A percentile compares a stretch with the other conserved stretches of the same genome.
These are phyloP conservation scores for Ogataea henricii DNA, from an alignment of 805 yeast genomes.

Conservation along the genomic window DNA sequence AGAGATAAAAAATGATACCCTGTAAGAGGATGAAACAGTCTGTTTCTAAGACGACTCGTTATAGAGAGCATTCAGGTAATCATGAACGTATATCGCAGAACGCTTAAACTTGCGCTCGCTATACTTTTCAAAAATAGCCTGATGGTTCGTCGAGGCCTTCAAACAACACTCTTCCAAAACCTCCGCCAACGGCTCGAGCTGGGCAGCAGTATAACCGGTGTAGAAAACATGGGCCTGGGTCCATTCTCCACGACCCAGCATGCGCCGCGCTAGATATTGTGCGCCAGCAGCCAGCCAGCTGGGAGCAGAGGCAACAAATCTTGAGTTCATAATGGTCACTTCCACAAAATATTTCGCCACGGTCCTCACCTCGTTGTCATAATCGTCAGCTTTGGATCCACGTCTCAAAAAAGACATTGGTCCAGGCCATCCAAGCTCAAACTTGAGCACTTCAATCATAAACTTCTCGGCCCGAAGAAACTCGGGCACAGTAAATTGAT, in stretches of 20 bases:
- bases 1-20: conserved; percentile 1
- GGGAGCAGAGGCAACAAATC: conserved; percentile 70
- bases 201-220: conserved; percentile 87
- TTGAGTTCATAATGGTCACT: conserved; percentile 70
- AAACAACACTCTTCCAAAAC: conserved; percentile 69
- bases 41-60: conserved; percentile 19
- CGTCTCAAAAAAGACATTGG: conserved; percentile 89
- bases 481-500: conserved; percentile 73
- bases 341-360: conserved; percentile 86
- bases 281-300: conserved; percentile 83
- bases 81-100: conserved; percentile 77
- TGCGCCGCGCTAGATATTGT: conserved; percentile 74
- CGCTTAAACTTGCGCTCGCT: conserved; percentile 80
- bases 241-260: conserved; percentile 80
- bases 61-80: conserved; percentile 51
- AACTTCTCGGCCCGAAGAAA: conserved; percentile 81
- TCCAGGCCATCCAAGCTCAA: conserved; percentile 81
- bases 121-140: conserved; percentile 87
- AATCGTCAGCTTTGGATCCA: conserved; percentile 88
- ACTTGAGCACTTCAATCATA: conserved; percentile 69
- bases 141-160: conserved; percentile 61
- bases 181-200: conserved; percentile 78
- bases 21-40: too few species aligned
- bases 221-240: conserved; percentile 83
- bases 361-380: conserved; percentile 79